phyloP scores from a whole-genome alignment of 805 yeast species.

The Saccharomycopsis sp. region DNA sequence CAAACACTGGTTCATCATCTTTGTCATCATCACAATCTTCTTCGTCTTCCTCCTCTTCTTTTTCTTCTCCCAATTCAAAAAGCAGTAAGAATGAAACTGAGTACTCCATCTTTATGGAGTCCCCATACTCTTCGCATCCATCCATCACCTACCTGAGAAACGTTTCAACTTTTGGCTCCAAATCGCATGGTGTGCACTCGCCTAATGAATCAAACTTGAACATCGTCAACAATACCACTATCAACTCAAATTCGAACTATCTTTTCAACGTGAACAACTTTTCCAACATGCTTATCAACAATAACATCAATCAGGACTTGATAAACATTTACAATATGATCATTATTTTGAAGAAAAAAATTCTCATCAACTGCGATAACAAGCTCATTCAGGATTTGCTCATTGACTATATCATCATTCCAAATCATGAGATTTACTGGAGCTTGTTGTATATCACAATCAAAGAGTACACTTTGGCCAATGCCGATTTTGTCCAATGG shows the following conservation, averaged over 20 bases:
- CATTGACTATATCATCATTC: constrained; percentile 38
- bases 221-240: constrained; percentile 19
- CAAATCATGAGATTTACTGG: constrained; percentile 35
- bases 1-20: background rate
- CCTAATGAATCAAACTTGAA: constrained; percentile 21
- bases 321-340: constrained; percentile 28
- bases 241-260: constrained; percentile 18
- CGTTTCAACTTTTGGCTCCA: constrained; percentile 17
- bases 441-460: constrained; percentile 36
- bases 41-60: too few relatives aligned
- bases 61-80: background rate
- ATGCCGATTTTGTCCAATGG: constrained; percentile 21
- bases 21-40: too few relatives aligned
- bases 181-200: constrained; percentile 21
- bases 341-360: constrained; percentile 37
- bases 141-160: constrained; percentile 15
- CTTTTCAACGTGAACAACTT: constrained; percentile 20
- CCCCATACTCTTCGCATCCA: constrained; percentile 19
- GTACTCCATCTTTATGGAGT: constrained; percentile 18
- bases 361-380: constrained; percentile 42
- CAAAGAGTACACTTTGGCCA: constrained; percentile 34
- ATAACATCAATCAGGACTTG: constrained; percentile 23
- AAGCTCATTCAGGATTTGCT: constrained; percentile 41
- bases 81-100: constrained; percentile 8
- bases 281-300: constrained; percentile 20